These are phyloP conservation scores for Adansonia grandidieri DNA, from an alignment of 441 rosid species.

Conservation along the genomic window DNA sequence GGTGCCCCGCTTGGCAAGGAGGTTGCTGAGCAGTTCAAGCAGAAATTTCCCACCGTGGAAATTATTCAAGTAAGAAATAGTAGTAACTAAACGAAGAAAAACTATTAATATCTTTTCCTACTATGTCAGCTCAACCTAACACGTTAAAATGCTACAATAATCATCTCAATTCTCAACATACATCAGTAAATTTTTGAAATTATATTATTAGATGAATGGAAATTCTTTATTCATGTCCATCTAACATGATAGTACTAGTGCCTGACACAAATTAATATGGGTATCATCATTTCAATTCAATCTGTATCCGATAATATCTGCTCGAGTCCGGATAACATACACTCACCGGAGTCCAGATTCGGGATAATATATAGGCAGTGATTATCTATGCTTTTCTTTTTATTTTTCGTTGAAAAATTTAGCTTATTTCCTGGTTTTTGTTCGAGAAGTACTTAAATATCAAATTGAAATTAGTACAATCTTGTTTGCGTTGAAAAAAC, in stretches of 20 bases:
- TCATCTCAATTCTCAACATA: no score
- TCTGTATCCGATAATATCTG: no score
- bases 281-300: no score
- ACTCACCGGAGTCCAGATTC: neutral
- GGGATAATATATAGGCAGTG: neutral
- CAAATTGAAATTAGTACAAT: neutral
- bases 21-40: constrained; percentile 57
- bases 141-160: no score
- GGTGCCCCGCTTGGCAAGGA: constrained; percentile 88
- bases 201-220: no score
- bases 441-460: neutral
- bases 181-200: no score
- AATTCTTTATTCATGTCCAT: no score
- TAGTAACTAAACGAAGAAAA: neutral
- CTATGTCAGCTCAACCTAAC: no score
- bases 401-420: neutral
- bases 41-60: constrained; percentile 57
- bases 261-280: no score
- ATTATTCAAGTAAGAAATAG: constrained; percentile 3
- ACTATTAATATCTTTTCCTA: no score
- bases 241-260: no score
- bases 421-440: neutral
- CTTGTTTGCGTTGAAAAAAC: neutral
- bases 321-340: no score
- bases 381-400: neutral